Evolutionary conservation across 202 grass and related monocot species (phyloP), one percentile per base, ranked within the genome.

Genomic region (Elaeis oleifera): DNA sequence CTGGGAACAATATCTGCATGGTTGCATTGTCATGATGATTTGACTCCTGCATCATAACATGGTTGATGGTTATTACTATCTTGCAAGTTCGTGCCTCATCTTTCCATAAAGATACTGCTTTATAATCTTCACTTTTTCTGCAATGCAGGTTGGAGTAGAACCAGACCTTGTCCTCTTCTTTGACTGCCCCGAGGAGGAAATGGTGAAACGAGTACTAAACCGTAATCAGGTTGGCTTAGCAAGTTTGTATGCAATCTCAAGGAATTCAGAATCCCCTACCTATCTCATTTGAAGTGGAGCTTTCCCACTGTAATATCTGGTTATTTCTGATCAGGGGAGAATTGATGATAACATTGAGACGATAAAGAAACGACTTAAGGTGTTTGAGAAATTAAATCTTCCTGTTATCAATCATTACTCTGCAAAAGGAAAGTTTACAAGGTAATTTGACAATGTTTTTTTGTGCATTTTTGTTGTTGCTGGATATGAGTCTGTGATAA

Each of bases 321-420:
- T 69, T 50, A 53, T 20, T 69, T 59, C 32, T 48, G 69, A 75
- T 18, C 51, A 97, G 94, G 94, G 94, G 48, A 76, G 88, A 83
- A 82, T 92, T 69, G 94, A 97, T 89, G 88, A 97, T 80, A 92
- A 97, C 71, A 86, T 97, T 44, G 82, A 89, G 61, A 92, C 94
- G 71, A 72, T 89, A 64, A 97, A 79, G 74, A 97, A 89, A 59
- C 84, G 88, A 31, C 69, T 97, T 60, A 75, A 97, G 77, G 82
- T 91, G 48, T 97, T 92, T 74, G 82, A 92, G 62, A 86, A 66
- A 65, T 72, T 89, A 76, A 89, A 86, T 81, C 79, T 97, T 78
- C 92, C 92, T 54, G 92, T 97, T 72, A 79, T 97, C n/a, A 62
- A 92, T 26, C 77, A 92, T 80, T 97, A 97, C 60, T 60, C 84